A percentile compares a stretch with the other conserved stretches of the same genome.
phyloP scores from a whole-genome alignment of 345 rosid species.

The Citrus medica region DNA sequence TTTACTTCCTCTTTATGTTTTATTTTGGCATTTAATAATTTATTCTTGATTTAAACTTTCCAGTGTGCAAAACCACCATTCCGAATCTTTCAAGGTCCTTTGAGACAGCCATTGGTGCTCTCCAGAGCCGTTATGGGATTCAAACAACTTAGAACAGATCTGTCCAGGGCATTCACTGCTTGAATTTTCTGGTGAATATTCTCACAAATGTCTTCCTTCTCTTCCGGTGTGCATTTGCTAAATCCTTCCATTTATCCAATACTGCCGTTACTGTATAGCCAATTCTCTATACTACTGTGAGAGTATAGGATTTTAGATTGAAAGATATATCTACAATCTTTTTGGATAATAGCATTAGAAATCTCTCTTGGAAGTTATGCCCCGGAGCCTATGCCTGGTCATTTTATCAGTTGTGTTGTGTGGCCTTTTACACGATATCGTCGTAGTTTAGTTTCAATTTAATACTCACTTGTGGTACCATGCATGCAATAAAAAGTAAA shows the following conservation, averaged over 20 bases:
- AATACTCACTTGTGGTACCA: slow-evolving; percentile 10
- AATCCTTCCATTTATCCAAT: neutral
- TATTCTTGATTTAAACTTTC: slow-evolving; percentile 2
- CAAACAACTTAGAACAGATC: slow-evolving; percentile 18
- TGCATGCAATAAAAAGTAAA: neutral
- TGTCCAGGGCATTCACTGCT: neutral
- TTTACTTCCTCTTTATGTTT: neutral
- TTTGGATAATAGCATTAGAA: no score
- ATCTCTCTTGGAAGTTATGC: no score
- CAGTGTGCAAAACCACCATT: slow-evolving; percentile 52
- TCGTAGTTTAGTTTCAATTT: no score
- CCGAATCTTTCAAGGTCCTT: slow-evolving; percentile 42
- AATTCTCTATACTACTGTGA: neutral
- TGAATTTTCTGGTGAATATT: neutral
- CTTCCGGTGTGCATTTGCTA: neutral
- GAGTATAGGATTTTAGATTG: no score
- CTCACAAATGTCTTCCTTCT: neutral
- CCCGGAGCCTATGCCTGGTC: no score
- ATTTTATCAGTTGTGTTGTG: no score
- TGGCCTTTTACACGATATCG: no score
- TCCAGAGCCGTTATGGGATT: slow-evolving; percentile 39
- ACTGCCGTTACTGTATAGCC: neutral
- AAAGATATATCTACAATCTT: no score
- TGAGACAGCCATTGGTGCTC: slow-evolving; percentile 35
- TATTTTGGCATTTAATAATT: neutral